Percentiles rank a stretch among this genome's conserved stretches.
phyloP scores from a whole-genome alignment of 1,284 basidiomycete genomes.

The Ustilago loliicola region DNA sequence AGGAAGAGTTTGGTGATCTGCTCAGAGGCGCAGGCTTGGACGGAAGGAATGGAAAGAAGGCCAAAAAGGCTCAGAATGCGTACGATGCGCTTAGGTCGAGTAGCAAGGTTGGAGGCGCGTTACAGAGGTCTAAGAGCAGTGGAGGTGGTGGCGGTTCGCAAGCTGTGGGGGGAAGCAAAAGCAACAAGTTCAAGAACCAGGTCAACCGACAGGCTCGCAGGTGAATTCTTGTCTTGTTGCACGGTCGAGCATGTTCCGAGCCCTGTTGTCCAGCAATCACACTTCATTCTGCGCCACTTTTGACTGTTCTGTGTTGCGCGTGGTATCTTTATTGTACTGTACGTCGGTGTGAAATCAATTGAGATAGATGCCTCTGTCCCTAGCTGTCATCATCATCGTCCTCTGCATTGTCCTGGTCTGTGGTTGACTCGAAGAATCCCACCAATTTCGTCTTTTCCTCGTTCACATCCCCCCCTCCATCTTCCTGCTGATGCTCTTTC shows the following conservation, averaged over 20 bases:
- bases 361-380: neutral
- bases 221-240: conserved; percentile 1
- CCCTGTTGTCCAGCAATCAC: neutral
- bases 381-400: conserved; percentile 16
- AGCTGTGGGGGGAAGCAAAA: conserved; percentile 7
- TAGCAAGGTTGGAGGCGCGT: conserved; percentile 32
- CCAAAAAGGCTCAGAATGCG: conserved; percentile 47
- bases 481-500: neutral
- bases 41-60: conserved; percentile 52
- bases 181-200: conserved; percentile 46
- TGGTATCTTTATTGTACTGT: neutral
- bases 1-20: conserved; percentile 69
- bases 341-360: neutral
- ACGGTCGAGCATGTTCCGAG: neutral
- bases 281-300: neutral
- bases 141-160: conserved; percentile 4
- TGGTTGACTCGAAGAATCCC: conserved; percentile 33
- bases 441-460: conserved; percentile 10
- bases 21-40: conserved; percentile 54
- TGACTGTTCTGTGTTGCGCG: neutral
- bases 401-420: conserved; percentile 11
- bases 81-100: conserved; percentile 39
- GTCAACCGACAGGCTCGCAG: conserved; percentile 33
- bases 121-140: conserved; percentile 38
- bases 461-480: neutral